These are phyloP conservation scores for Mortierella hygrophila DNA, from an alignment of 192 early-diverging fungal genomes.

Conservation along the genomic window DNA sequence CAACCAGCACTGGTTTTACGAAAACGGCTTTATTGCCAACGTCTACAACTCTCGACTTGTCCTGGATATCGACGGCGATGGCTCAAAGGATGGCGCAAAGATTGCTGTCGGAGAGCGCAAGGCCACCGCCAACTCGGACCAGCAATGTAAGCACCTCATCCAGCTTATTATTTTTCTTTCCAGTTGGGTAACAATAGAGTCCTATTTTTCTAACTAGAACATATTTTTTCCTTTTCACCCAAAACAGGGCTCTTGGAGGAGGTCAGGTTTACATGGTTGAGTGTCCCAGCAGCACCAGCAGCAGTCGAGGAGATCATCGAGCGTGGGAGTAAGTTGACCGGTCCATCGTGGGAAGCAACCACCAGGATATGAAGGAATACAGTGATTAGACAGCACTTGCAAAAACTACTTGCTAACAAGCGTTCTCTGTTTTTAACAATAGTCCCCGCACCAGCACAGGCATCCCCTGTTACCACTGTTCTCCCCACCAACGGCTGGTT, in stretches of 20 bases:
- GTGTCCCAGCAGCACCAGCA: slow-evolving; percentile 7
- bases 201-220: background rate
- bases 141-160: slow-evolving; percentile 35
- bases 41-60: slow-evolving; percentile 55
- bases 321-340: slow-evolving; percentile 24
- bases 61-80: slow-evolving; percentile 53
- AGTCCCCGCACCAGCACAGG: background rate
- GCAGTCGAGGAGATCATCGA: slow-evolving; percentile 17
- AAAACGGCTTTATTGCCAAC: slow-evolving; percentile 54
- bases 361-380: background rate
- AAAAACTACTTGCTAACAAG: too few species aligned
- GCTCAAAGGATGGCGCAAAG: slow-evolving; percentile 54
- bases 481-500: slow-evolving; percentile 50
- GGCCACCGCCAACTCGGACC: slow-evolving; percentile 29
- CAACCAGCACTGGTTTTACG: slow-evolving; percentile 55
- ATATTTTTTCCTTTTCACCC: background rate
- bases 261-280: slow-evolving; percentile 35
- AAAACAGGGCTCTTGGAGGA: slow-evolving; percentile 47
- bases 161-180: background rate
- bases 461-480: slow-evolving; percentile 8
- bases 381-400: too few species aligned
- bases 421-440: background rate
- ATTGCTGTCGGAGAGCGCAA: slow-evolving; percentile 56
- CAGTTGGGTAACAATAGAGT: slow-evolving; percentile 20
- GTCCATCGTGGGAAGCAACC: background rate